phyloP scores from a whole-genome alignment of 2,329 filamentous ascomycete genomes.

The Diatrype stigma region DNA sequence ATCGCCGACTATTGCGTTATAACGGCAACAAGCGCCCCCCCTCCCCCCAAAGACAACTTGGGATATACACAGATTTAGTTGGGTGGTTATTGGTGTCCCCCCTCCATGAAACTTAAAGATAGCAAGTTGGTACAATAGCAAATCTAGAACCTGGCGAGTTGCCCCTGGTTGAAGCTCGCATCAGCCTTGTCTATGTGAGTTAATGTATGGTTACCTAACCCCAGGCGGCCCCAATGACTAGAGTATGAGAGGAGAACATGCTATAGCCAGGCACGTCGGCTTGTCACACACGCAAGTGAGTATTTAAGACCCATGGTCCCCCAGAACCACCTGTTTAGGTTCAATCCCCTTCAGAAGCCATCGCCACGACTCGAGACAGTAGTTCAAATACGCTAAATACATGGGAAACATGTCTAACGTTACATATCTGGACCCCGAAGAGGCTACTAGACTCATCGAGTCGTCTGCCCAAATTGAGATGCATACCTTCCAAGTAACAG shows the following conservation, averaged over 20 bases:
- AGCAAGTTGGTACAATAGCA: too few relatives aligned
- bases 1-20: too few relatives aligned
- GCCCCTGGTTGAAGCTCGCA: too few relatives aligned
- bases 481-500: neutral
- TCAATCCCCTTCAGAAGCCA: neutral
- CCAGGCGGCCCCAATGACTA: too few relatives aligned
- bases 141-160: too few relatives aligned
- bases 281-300: neutral
- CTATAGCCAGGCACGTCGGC: neutral
- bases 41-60: too few relatives aligned
- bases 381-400: neutral
- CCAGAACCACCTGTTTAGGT: neutral
- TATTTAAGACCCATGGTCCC: neutral
- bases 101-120: too few relatives aligned
- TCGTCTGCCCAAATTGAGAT: slow-evolving; percentile 12
- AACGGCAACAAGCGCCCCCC: too few relatives aligned
- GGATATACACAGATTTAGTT: too few relatives aligned
- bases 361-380: neutral
- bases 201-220: too few relatives aligned
- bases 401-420: slow-evolving; percentile 1
- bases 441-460: slow-evolving; percentile 8
- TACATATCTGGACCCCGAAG: slow-evolving; percentile 3
- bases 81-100: too few relatives aligned
- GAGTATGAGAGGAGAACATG: neutral
- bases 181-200: too few relatives aligned